phyloP scores from a whole-genome alignment of 1,284 basidiomycete genomes.

The Cutaneotrichosporon spelunceum region DNA sequence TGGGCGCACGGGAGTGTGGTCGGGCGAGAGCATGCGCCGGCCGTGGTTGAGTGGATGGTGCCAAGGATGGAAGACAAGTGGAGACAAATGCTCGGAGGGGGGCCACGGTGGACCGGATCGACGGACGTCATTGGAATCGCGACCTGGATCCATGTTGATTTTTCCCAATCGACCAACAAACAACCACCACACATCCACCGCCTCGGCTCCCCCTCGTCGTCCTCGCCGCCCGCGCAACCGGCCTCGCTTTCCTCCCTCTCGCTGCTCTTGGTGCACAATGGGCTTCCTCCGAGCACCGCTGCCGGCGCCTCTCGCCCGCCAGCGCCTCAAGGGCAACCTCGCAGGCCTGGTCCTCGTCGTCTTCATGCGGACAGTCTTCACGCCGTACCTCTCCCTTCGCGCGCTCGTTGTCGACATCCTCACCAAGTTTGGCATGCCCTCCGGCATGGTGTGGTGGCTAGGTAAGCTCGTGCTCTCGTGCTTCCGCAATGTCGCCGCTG shows the following conservation, averaged over 20 bases:
- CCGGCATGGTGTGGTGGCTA: constrained; percentile 19
- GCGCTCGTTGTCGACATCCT: constrained; percentile 23
- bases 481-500: too few relatives aligned
- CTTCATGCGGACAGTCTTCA: constrained; percentile 31
- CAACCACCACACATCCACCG: neutral
- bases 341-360: constrained; percentile 33
- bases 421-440: constrained; percentile 16
- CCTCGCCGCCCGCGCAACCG: neutral
- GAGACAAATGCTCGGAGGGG: neutral
- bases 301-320: constrained; percentile 28
- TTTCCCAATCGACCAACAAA: constrained; percentile 4
- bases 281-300: constrained; percentile 22
- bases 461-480: constrained; percentile 18
- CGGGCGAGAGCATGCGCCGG: constrained; percentile 8
- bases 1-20: constrained; percentile 13
- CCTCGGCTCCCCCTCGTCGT: neutral
- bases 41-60: neutral
- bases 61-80: neutral
- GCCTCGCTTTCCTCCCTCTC: too few relatives aligned
- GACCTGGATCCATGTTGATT: constrained; percentile 5
- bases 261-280: neutral
- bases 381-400: constrained; percentile 37
- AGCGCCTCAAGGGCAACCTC: constrained; percentile 41
- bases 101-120: neutral
- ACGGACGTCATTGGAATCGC: constrained; percentile 6